Base-by-base conservation (phyloP, 805 yeast species). In the Komagataella mondaviorum region DNA sequence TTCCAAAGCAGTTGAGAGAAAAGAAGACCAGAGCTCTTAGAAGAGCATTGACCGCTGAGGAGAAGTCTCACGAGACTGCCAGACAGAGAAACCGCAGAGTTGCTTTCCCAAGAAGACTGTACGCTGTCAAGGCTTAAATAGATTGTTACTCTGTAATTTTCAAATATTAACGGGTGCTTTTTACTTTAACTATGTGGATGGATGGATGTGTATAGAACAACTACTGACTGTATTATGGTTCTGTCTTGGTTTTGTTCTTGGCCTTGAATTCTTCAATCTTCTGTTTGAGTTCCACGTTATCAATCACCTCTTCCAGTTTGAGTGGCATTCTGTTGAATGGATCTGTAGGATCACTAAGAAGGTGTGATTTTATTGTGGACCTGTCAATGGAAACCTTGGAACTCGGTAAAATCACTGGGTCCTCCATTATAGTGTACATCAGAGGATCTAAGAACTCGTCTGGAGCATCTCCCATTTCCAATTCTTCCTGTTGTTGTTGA, bases 1-100 rank as follows among this genome's bases (percentile, higher is more conserved):
- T 81, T 74, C 98, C 99, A 81, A 90, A 91, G 81, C 97, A 90
- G 74, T 83, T 93, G 78, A 91, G 98, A 81, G 96, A 89, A 67
- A 93, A 93, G 91, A 88, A 93, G 86, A 93, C 99, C 77, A 91
- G 98, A 85, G 98, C 99, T 75, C 77, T 91, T 77, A 91, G 99
- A 87, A 87, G 98, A 83, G 81, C 83, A 71, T 81, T 93, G 71
- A 82, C 97, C 74, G 79, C 85, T 70, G 73, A 75, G 75, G 96
- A 93, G 80, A 83, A 87, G 71, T 69, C 80, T 66, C 76, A 77
- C 72, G 74, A 76, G 72, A 91, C 98, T 69, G 85, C 76, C 65
- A 89, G 86, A 81, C 88, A 90, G 71, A 81, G 80, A 76, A 93
- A 93, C 90, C 83, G 80, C 77, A 81, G 81, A 69, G 80, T 81